Percentiles rank a stretch among this genome's conserved stretches.
phyloP scores from a whole-genome alignment of 805 yeast genomes.

The Kodamaea jinghongensis region DNA sequence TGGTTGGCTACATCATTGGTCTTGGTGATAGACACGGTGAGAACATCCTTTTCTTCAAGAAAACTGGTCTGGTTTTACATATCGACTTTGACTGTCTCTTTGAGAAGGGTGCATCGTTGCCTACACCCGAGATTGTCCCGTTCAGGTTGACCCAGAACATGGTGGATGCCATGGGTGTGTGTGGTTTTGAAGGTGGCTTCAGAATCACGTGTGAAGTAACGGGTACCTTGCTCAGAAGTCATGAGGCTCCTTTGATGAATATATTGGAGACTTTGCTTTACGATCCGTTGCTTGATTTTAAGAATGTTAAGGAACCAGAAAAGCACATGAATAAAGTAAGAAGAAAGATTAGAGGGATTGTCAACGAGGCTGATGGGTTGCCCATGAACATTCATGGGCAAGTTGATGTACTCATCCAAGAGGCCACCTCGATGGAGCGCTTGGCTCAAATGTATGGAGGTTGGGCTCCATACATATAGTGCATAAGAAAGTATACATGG shows the following conservation, averaged over 20 bases:
- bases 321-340: conserved; percentile 70
- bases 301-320: conserved; percentile 50
- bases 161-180: conserved; percentile 84
- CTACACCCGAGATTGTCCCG: conserved; percentile 91
- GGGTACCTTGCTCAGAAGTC: conserved; percentile 61
- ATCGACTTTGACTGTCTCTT: conserved; percentile 97
- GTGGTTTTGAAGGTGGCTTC: conserved; percentile 88
- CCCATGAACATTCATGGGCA: conserved; percentile 91
- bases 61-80: conserved; percentile 78
- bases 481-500: no score
- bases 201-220: conserved; percentile 85
- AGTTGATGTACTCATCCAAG: conserved; percentile 83
- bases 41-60: conserved; percentile 71
- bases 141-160: conserved; percentile 86
- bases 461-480: conserved; percentile 55
- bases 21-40: conserved; percentile 97
- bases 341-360: conserved; percentile 78
- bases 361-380: conserved; percentile 73
- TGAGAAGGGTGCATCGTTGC: conserved; percentile 72
- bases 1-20: conserved; percentile 39
- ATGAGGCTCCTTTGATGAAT: conserved; percentile 84
- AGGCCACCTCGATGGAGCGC: conserved; percentile 69
- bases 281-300: conserved; percentile 88
- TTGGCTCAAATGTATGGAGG: conserved; percentile 89
- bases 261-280: conserved; percentile 88